phyloP scores from a whole-genome alignment of 306 rosid genomes.

The Morella rubra region DNA sequence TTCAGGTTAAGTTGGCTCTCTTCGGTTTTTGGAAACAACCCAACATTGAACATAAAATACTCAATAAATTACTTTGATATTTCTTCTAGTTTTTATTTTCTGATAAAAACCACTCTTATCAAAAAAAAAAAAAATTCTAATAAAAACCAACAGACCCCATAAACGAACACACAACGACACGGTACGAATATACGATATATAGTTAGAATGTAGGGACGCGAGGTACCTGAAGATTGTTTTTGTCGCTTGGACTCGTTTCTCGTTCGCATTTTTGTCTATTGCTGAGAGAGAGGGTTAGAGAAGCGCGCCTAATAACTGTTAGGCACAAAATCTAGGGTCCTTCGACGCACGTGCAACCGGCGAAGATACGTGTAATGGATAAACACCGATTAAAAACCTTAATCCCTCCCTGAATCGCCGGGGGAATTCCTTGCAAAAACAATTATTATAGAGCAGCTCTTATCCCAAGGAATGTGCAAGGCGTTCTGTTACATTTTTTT shows the following conservation, averaged over 20 bases:
- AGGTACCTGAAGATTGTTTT: constrained; percentile 33
- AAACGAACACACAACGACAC: not conserved
- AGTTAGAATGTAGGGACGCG: not conserved
- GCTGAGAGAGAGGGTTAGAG: not conserved
- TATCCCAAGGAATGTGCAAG: too few relatives aligned
- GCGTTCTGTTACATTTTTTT: too few relatives aligned
- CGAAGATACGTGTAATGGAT: not conserved
- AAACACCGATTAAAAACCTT: not conserved
- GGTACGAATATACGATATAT: not conserved
- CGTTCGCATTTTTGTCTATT: constrained; percentile 23
- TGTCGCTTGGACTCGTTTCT: constrained; percentile 19
- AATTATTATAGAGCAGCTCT: too few relatives aligned
- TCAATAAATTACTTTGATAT: not conserved
- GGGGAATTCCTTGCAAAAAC: too few relatives aligned
- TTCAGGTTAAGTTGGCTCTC: not conserved
- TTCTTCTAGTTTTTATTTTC: not conserved
- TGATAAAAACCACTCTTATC: not conserved
- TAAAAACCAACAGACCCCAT: constrained; percentile 2
- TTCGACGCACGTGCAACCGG: not conserved
- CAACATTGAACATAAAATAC: not conserved
- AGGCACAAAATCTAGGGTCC: not conserved
- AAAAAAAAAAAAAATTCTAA: too few relatives aligned
- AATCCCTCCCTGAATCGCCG: too few relatives aligned
- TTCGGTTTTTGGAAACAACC: constrained; percentile 2
- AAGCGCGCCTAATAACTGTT: constrained; percentile 17